Conservation (phyloP, 768 basidiomycete species). For the Mrakia hoshinonis region DNA sequence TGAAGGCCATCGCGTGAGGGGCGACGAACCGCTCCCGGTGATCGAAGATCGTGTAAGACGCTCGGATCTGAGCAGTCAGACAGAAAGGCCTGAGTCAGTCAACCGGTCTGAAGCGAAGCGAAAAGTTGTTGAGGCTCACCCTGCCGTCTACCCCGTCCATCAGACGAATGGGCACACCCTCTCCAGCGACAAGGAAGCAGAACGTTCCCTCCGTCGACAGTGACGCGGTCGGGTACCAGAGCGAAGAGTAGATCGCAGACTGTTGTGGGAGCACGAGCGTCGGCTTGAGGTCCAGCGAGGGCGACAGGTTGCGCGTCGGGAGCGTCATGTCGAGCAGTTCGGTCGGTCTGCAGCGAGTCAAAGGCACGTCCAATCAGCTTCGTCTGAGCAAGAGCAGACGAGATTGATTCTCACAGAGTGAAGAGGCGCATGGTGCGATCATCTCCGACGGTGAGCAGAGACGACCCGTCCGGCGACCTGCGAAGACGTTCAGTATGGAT, state of each 20-base stretch:
- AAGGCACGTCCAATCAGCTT: background rate
- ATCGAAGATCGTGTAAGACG: constrained; percentile 84
- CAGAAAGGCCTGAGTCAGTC: background rate
- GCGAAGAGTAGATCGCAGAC: constrained; percentile 64
- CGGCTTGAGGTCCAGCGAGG: constrained; percentile 23
- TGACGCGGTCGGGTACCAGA: constrained; percentile 78
- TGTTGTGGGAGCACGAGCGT: constrained; percentile 48
- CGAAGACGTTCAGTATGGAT: background rate
- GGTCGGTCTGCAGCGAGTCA: constrained; percentile 12
- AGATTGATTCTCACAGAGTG: constrained; percentile 42
- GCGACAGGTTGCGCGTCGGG: background rate
- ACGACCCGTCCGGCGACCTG: constrained; percentile 70
- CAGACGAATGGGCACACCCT: constrained; percentile 76
- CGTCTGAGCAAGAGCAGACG: background rate
- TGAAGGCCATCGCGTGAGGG: constrained; percentile 75
- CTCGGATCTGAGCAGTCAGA: constrained; percentile 56
- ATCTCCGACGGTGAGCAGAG: constrained; percentile 61
- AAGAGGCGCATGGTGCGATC: constrained; percentile 57
- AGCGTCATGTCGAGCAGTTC: constrained; percentile 13
- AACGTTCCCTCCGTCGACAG: constrained; percentile 53
- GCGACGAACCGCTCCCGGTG: constrained; percentile 86
- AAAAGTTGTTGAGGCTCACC: constrained; percentile 42
- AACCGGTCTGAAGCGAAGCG: background rate
- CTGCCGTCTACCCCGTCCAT: constrained; percentile 69
- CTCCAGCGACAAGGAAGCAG: constrained; percentile 74